These are phyloP conservation scores for Penicillium tannophilum DNA, from an alignment of 495 filamentous ascomycete species.

Conservation along the genomic window DNA sequence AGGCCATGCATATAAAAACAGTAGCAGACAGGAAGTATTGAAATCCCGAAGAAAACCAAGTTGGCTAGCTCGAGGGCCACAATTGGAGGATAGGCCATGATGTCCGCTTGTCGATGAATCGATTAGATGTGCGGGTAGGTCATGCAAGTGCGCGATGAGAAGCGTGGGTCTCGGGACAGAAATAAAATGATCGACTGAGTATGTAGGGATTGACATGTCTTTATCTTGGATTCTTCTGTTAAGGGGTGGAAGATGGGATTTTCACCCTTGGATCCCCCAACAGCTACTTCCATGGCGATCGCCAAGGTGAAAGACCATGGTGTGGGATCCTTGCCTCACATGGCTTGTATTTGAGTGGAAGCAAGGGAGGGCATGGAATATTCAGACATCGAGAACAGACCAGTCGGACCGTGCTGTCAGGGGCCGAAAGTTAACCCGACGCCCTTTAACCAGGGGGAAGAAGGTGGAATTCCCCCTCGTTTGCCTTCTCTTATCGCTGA, in stretches of 20 bases:
- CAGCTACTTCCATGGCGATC: not conserved
- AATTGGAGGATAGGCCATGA: not conserved
- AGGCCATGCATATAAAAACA: slow-evolving; percentile 7
- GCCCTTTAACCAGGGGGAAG: not conserved
- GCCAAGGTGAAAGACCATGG: not conserved
- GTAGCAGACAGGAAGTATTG: slow-evolving; percentile 1
- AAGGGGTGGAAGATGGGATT: not conserved
- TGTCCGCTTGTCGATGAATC: not conserved
- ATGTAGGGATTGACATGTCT: slow-evolving; percentile 1
- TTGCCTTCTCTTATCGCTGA: not conserved
- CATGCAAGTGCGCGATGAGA: not conserved
- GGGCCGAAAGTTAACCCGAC: too few species aligned
- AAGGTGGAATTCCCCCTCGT: not conserved
- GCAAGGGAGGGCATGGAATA: not conserved
- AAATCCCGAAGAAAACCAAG: slow-evolving; percentile 1
- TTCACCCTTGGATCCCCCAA: not conserved
- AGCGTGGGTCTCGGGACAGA: not conserved
- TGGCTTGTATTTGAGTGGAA: not conserved
- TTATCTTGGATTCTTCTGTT: not conserved
- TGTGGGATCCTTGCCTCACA: not conserved
- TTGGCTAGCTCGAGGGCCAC: slow-evolving; percentile 1
- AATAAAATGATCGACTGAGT: not conserved
- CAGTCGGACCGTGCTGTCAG: not conserved
- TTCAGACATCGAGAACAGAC: not conserved
- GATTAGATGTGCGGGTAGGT: not conserved